Base-by-base conservation (phyloP, 75 land plant genomes). In the Picea glauca region DNA sequence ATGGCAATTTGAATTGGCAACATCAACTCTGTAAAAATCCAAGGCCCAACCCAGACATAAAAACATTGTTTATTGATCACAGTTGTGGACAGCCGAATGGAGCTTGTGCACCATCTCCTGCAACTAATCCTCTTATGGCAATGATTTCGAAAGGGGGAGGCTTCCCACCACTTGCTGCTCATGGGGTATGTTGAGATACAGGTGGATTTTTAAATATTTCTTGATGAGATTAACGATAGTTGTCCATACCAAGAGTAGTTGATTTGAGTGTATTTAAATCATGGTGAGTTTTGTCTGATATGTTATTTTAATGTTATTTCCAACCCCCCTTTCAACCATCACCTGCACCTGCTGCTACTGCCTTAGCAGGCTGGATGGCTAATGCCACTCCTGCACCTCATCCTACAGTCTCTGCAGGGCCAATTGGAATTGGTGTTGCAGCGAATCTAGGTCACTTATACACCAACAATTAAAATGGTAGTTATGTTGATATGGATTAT, bases 311-410 rank as follows among this genome's bases (percentile, higher is more conserved):
- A 35, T 20, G 72, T 50, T 76, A 17, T 61, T 21, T 75, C 65
- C 57, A 62, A 3, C 35, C 88, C 89, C 94, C 93, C 64, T 94
- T 94, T 73, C 93, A 88, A 82, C 86, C 88, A 21, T 61, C 94
- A 72, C 78, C 90, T 66, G 81, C 93, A 79, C 78, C 87, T 63
- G 87, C 89, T 78, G 89, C 92, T 76, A 87, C 87, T 30, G 82
- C 94, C 57, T 79, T 91, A 62, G 94, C 91, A 58, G 92, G 96
- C 58, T 95, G 94, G 96, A 93, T 95, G 96, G 81, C 90, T 15
- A 93, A 88, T 83, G 83, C 96, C 31, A 76, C 91, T 70, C 83
- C 91, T 75, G 85, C 89, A 59, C 87, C 94, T 76, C 96, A 93
- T 77, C 88, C 93, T 60, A 84, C 92, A 60, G 93, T 90, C 84